Base-by-base conservation (phyloP, 2,329 filamentous ascomycete species). In the Beauveria bassiana region DNA sequence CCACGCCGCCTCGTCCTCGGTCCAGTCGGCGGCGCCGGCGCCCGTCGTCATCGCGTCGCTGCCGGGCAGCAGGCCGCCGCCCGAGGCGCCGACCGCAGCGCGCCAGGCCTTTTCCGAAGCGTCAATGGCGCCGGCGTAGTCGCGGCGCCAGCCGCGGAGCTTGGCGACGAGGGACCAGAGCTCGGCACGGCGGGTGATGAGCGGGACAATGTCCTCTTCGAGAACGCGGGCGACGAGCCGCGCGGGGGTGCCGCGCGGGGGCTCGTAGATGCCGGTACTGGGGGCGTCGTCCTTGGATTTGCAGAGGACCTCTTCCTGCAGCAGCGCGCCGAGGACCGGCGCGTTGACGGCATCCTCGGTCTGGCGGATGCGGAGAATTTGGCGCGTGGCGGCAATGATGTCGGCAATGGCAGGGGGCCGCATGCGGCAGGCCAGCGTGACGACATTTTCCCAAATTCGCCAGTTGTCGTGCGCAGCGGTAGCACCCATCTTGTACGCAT, bases 381-480 rank as follows among this genome's bases (percentile, higher is more conserved):
- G 85, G 46, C 82, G 84, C 63, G 95, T 82, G 0, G 91, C 91
- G 5, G 87, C 80, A 38, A 96, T 77, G 56, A 96, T 84, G 64
- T 97, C 91, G 0, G 79, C 73, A 70, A 91, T 86, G 0, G 88
- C 85, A 0, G 90, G 88, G 0, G 93, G 93, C 1, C 81, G 81
- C 31, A 95, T 83, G 1, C 91, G 89, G 0, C 90, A 85, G 0
- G 90, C 89, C 24, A 98, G 87, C 0, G 92, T 95, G 62, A 99
- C 84, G 18, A 98, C 88, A 69, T 99, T 99, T 71, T 96, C 91
- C 93, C 93, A 98, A 72, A 99, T 97, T 67, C 91, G 87, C 82
- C 89, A 90, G 75, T 93, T 93, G 68, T 92, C 87, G 73, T 91
- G 84, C 56, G 96, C 91, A 26, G 96, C 83, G 5, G 84, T 82